Evolutionary conservation across 495 filamentous ascomycete genomes (phyloP).

Genomic region (Friedmanniomyces endolithicus): DNA sequence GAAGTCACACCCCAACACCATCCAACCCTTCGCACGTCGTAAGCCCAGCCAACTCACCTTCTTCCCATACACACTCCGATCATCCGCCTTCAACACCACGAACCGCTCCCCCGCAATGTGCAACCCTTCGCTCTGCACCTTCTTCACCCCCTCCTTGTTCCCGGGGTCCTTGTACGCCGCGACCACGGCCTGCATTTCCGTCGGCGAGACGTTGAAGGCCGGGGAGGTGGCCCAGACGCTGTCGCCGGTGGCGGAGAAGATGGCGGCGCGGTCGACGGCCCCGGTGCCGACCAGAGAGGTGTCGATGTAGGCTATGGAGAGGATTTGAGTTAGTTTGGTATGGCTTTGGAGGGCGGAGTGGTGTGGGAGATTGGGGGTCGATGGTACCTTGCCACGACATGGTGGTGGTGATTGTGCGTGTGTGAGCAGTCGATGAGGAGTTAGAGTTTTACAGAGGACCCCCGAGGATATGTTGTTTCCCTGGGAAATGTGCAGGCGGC

Average conservation of each 20-base stretch:
- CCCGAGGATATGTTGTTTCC: background rate
- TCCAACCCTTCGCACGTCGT: background rate
- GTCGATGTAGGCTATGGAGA: conserved; percentile 18
- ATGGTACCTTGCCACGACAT: conserved; percentile 26
- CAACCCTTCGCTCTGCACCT: conserved; percentile 49
- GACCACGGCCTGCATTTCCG: conserved; percentile 50
- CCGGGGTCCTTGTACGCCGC: conserved; percentile 35
- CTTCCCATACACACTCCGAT: conserved; percentile 70
- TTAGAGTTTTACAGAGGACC: background rate
- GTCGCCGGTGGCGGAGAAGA: conserved; percentile 69
- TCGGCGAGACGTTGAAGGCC: conserved; percentile 50
- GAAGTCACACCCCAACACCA: background rate
- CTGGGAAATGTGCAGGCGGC: background rate
- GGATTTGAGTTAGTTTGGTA: conserved; percentile 6
- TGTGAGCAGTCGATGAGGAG: background rate
- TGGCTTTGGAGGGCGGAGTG: background rate
- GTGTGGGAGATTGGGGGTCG: background rate
- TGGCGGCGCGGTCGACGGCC: conserved; percentile 78
- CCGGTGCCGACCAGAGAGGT: conserved; percentile 63
- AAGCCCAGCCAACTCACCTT: conserved; percentile 63
- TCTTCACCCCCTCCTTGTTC: conserved; percentile 27
- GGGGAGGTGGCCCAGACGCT: conserved; percentile 66
- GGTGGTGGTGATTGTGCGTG: background rate
- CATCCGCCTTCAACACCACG: conserved; percentile 59
- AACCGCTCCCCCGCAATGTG: conserved; percentile 60